Evolutionary conservation across 192 early-diverging fungal genomes (phyloP).

Genomic region (Rhizophagus clarus): DNA sequence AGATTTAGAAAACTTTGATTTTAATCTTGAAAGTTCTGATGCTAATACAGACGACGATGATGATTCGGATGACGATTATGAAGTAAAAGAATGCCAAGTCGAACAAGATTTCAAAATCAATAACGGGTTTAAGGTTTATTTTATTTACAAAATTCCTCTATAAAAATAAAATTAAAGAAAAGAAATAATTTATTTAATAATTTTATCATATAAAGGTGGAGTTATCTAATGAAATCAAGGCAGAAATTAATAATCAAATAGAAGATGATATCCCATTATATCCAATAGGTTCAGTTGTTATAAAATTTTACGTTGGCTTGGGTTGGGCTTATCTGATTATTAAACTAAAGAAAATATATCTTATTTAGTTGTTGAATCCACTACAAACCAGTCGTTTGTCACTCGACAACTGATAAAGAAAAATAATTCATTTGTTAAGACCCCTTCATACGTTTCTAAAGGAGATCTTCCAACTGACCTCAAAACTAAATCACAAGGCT

Average conservation of each 20-base stretch:
- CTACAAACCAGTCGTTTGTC: constrained; percentile 11
- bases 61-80: neutral
- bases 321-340: too few relatives aligned
- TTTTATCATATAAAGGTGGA: neutral
- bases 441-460: neutral
- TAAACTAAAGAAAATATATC: too few relatives aligned
- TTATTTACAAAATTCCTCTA: too few relatives aligned
- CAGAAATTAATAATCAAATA: neutral
- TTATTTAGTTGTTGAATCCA: constrained; percentile 22
- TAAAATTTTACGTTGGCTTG: neutral
- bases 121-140: neutral
- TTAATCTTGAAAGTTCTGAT: neutral
- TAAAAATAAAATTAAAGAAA: neutral
- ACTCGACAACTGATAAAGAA: neutral
- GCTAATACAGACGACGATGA: neutral
- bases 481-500: neutral
- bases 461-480: neutral
- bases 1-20: constrained; percentile 11
- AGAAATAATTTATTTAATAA: too few relatives aligned
- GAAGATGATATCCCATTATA: neutral
- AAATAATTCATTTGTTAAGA: neutral
- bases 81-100: constrained; percentile 7
- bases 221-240: neutral
- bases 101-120: constrained; percentile 7
- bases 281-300: too few relatives aligned